Evolutionary conservation across 805 yeast genomes (phyloP).

Genomic region (Candida golubevii): DNA sequence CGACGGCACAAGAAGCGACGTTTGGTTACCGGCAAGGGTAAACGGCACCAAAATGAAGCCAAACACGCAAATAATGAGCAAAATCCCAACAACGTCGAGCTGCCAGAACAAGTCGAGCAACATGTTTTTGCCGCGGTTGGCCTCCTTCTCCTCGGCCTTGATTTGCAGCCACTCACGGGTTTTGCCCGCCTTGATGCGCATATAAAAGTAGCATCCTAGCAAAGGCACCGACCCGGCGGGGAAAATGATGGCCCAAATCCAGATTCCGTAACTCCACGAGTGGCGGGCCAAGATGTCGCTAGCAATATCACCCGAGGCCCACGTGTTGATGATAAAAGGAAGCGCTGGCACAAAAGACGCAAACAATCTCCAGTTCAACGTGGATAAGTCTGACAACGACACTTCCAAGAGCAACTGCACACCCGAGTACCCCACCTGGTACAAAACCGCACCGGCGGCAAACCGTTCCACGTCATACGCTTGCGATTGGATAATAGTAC

Average conservation of each 20-base stretch:
- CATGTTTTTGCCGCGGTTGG: conserved; percentile 10
- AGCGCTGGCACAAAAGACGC: conserved; percentile 62
- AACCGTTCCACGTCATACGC: conserved; percentile 53
- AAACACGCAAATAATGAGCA: conserved; percentile 50
- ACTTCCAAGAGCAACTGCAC: conserved; percentile 52
- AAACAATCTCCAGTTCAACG: conserved; percentile 66
- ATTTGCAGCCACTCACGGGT: conserved; percentile 48
- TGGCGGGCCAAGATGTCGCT: conserved; percentile 41
- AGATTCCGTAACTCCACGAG: conserved; percentile 64
- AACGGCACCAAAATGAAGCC: conserved; percentile 70
- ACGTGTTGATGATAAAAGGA: conserved; percentile 73
- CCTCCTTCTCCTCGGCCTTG: conserved; percentile 35
- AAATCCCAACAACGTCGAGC: conserved; percentile 60
- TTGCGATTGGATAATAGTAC: conserved; percentile 61
- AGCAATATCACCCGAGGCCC: conserved; percentile 65
- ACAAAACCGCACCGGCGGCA: conserved; percentile 59
- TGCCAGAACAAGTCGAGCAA: conserved; percentile 50
- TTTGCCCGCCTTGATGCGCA: conserved; percentile 50
- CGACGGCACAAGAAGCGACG: conserved; percentile 17
- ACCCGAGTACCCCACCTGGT: conserved; percentile 55
- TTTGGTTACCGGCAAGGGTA: conserved; percentile 57
- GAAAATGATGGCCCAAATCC: conserved; percentile 76
- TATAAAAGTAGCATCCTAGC: conserved; percentile 48
- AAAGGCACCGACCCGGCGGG: conserved; percentile 65
- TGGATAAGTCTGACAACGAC: conserved; percentile 62